phyloP scores from a whole-genome alignment of 495 filamentous ascomycete genomes.

The Aspergillus sclerotiicarbonarius region DNA sequence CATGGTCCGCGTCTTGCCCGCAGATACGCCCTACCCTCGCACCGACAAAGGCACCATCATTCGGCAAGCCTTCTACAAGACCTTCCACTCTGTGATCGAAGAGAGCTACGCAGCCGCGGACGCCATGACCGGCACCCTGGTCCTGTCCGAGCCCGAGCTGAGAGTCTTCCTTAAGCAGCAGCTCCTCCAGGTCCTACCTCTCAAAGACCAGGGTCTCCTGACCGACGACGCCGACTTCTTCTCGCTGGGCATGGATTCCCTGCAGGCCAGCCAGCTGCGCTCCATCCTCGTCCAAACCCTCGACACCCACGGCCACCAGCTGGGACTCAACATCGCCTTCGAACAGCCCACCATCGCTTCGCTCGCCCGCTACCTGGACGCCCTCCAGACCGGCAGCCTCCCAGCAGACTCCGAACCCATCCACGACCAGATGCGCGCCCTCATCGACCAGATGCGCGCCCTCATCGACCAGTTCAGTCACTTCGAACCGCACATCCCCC shows the following conservation, averaged over 20 bases:
- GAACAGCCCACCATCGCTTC: slow-evolving; percentile 42
- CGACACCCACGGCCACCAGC: slow-evolving; percentile 24
- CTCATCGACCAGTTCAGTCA: slow-evolving; percentile 42
- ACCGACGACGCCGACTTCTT: slow-evolving; percentile 51
- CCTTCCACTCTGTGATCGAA: slow-evolving; percentile 50
- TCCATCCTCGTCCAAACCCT: slow-evolving; percentile 31
- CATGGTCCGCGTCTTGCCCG: slow-evolving; percentile 47
- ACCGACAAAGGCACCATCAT: slow-evolving; percentile 60
- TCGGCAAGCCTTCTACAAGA: slow-evolving; percentile 50
- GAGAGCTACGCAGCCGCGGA: slow-evolving; percentile 38
- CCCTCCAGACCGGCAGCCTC: slow-evolving; percentile 23
- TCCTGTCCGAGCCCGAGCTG: slow-evolving; percentile 22
- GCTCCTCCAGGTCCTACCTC: slow-evolving; percentile 12
- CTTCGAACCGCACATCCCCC: slow-evolving; percentile 34
- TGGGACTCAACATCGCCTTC: slow-evolving; percentile 49
- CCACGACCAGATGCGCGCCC: slow-evolving; percentile 28
- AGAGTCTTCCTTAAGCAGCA: slow-evolving; percentile 25
- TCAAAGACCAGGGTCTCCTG: slow-evolving; percentile 4
- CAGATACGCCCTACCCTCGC: slow-evolving; percentile 44
- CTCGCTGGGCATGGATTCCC: slow-evolving; percentile 52
- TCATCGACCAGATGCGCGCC: slow-evolving; percentile 28
- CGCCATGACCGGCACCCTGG: slow-evolving; percentile 21
- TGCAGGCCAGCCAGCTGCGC: slow-evolving; percentile 52
- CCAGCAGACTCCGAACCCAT: slow-evolving; percentile 24
- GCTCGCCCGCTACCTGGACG: slow-evolving; percentile 30